These are phyloP conservation scores for Lactarius hatsudake DNA, from an alignment of 768 basidiomycete genomes.

Conservation along the genomic window DNA sequence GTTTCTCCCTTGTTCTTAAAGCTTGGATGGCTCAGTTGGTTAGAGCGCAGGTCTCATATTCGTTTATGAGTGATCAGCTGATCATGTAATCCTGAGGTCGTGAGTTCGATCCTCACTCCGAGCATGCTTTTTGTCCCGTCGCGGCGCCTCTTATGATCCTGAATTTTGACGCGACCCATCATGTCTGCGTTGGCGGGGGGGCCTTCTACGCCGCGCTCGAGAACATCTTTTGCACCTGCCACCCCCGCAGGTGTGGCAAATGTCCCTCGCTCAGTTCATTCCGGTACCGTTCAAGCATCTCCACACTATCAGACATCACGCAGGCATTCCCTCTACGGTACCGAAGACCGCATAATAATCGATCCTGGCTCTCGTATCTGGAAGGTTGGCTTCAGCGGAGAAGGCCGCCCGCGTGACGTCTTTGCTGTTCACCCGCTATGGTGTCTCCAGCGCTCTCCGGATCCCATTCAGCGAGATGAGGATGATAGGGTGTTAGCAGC, in stretches of 20 bases:
- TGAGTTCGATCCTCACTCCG: conserved; percentile 35
- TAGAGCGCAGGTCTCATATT: conserved; percentile 35
- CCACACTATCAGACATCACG: conserved; percentile 84
- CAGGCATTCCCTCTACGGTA: conserved; percentile 92
- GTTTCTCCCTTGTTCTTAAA: background rate
- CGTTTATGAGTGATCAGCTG: conserved; percentile 26
- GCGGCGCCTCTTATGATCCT: background rate
- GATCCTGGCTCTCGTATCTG: conserved; percentile 93
- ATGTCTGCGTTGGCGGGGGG: conserved; percentile 14
- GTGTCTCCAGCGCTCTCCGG: conserved; percentile 54
- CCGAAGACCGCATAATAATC: conserved; percentile 92
- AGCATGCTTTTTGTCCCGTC: conserved; percentile 27
- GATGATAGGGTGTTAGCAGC: conserved; percentile 71
- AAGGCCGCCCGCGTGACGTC: conserved; percentile 87
- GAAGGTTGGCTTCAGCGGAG: conserved; percentile 98
- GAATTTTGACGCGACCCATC: background rate
- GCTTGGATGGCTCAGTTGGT: conserved; percentile 35
- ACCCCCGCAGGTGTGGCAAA: conserved; percentile 45
- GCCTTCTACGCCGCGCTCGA: conserved; percentile 22
- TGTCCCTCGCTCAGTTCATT: conserved; percentile 11
- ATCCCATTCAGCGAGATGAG: conserved; percentile 60
- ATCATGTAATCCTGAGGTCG: conserved; percentile 33
- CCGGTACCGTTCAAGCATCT: conserved; percentile 58
- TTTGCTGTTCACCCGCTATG: conserved; percentile 63
- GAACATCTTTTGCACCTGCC: conserved; percentile 17